phyloP scores from a whole-genome alignment of 352 stramenopile species.

The Globisporangium irregulare region DNA sequence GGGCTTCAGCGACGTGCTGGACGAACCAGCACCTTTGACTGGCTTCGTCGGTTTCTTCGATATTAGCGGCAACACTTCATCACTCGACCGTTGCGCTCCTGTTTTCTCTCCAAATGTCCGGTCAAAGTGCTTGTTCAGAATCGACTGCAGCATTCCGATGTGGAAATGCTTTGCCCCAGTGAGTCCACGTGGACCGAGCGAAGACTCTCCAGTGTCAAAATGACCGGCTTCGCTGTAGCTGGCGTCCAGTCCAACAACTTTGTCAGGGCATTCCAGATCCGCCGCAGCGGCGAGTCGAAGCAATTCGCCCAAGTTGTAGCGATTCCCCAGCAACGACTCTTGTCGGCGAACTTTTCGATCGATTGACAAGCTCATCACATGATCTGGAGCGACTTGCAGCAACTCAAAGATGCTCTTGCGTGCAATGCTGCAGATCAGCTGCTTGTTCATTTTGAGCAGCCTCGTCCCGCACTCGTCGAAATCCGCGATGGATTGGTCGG shows the following conservation, averaged over 20 bases:
- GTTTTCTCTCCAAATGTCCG: conserved; percentile 16
- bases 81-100: conserved; percentile 20
- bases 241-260: conserved; percentile 29
- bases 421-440: conserved; percentile 56
- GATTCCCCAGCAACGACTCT: conserved; percentile 26
- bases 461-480: conserved; percentile 34
- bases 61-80: conserved; percentile 20
- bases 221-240: conserved; percentile 7
- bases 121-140: conserved; percentile 62
- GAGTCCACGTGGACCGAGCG: conserved; percentile 10
- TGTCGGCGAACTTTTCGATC: conserved; percentile 15
- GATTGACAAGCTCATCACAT: conserved; percentile 55
- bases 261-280: conserved; percentile 53
- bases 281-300: conserved; percentile 47
- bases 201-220: conserved; percentile 13
- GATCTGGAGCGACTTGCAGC: conserved; percentile 50
- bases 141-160: conserved; percentile 40
- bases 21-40: conserved; percentile 17
- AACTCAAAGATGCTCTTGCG: conserved; percentile 64
- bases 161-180: conserved; percentile 9
- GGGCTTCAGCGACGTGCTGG: conserved; percentile 21
- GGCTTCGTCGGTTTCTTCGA: conserved; percentile 42
- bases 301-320: conserved; percentile 53
- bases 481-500: conserved; percentile 38
- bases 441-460: conserved; percentile 38